Conservation (phyloP, 495 filamentous ascomycete species). For the Hypoxylon lienhwacheense region DNA sequence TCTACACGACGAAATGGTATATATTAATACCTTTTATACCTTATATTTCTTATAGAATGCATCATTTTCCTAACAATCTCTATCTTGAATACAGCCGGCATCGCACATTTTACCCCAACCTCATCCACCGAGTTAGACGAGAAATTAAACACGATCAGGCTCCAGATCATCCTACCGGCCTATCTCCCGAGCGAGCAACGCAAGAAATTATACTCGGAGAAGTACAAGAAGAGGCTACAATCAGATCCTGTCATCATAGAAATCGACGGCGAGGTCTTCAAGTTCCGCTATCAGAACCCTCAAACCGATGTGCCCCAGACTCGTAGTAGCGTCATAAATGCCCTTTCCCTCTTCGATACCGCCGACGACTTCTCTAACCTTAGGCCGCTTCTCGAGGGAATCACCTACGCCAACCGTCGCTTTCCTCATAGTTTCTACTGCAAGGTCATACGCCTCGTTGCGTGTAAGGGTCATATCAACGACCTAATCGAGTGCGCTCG, state of each 20-base stretch:
- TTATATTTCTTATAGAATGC: background rate
- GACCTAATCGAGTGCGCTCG: conserved; percentile 58
- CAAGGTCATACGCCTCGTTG: conserved; percentile 49
- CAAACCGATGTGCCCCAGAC: conserved; percentile 41
- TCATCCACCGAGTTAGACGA: conserved; percentile 43
- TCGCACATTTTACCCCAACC: conserved; percentile 38
- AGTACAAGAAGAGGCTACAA: conserved; percentile 54
- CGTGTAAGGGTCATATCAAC: conserved; percentile 43
- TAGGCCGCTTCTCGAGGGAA: conserved; percentile 58
- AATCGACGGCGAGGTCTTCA: conserved; percentile 60
- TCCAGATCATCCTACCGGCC: conserved; percentile 64
- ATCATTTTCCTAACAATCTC: too few relatives aligned
- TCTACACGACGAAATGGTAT: conserved; percentile 31
- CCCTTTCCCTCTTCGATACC: conserved; percentile 55
- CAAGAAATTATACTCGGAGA: conserved; percentile 55
- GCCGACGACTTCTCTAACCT: conserved; percentile 64
- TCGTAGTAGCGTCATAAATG: conserved; percentile 40
- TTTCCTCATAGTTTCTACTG: conserved; percentile 38
- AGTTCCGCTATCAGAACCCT: conserved; percentile 53
- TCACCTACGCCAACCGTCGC: conserved; percentile 47
- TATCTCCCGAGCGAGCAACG: conserved; percentile 60
- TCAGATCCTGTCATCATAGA: conserved; percentile 63
- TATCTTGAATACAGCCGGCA: too few relatives aligned
- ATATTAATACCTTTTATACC: background rate
- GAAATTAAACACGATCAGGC: conserved; percentile 57